Conservation (phyloP, 2,329 filamentous ascomycete species). For the Herpomyces periplanetae region DNA sequence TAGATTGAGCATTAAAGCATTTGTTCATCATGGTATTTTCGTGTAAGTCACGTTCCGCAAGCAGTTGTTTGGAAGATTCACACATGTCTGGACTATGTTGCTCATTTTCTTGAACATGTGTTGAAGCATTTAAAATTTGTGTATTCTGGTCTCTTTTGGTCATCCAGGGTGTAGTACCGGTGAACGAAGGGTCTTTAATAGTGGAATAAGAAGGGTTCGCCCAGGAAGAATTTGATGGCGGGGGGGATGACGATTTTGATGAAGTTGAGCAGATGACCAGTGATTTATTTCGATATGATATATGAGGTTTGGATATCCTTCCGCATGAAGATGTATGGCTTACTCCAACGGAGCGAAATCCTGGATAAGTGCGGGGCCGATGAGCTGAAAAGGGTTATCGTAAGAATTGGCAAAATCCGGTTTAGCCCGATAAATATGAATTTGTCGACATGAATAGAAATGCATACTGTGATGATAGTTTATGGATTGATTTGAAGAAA, state of each 20-base stretch:
- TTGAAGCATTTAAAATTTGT: conserved; percentile 39
- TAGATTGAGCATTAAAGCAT: conserved; percentile 7
- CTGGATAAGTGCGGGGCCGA: too few species aligned
- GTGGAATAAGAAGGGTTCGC: conserved; percentile 5
- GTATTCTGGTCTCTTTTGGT: conserved; percentile 33
- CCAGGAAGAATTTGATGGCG: conserved; percentile 1
- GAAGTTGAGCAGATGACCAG: conserved; percentile 19
- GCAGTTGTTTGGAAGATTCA: conserved; percentile 19
- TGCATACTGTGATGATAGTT: conserved; percentile 7
- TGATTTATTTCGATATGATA: conserved; percentile 15
- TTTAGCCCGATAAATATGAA: too few species aligned
- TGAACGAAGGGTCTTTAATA: conserved; percentile 4
- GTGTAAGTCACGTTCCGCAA: conserved; percentile 13
- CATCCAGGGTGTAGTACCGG: conserved; percentile 16
- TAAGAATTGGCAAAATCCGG: too few species aligned
- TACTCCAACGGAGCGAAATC: too few species aligned
- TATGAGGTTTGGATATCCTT: conserved; percentile 4
- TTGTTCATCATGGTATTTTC: conserved; percentile 18
- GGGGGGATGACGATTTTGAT: conserved; percentile 3
- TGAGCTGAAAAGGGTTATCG: too few species aligned
- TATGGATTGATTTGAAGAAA: conserved; percentile 6
- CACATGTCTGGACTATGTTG: conserved; percentile 28
- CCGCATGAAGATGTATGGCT: too few species aligned
- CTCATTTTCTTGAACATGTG: conserved; percentile 33
- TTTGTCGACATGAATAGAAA: too few species aligned